These are phyloP conservation scores for Plenodomus biglobosus DNA, from an alignment of 2,329 filamentous ascomycete genomes.

Conservation along the genomic window DNA sequence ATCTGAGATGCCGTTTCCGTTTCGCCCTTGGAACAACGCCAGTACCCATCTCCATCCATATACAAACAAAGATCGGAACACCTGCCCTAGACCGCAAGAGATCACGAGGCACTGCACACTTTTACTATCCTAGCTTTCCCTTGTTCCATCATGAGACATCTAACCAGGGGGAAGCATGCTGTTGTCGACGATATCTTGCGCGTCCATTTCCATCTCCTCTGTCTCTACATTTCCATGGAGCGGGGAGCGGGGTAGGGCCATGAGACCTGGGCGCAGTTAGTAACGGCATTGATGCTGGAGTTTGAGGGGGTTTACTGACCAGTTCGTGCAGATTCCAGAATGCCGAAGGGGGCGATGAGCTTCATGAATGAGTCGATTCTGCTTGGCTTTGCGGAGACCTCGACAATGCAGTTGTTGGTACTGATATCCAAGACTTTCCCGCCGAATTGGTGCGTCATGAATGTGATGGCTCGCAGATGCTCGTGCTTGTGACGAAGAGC, in stretches of 20 bases:
- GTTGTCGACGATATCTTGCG: slow-evolving; percentile 90
- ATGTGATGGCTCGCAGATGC: slow-evolving; percentile 93
- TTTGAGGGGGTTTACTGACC: slow-evolving; percentile 50
- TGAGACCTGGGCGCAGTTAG: slow-evolving; percentile 61
- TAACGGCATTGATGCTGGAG: background rate
- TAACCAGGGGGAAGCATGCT: slow-evolving; percentile 92
- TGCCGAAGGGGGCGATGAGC: slow-evolving; percentile 89
- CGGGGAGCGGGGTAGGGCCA: slow-evolving; percentile 93
- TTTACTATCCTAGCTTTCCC: background rate
- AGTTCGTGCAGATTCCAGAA: slow-evolving; percentile 92
- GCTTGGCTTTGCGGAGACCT: slow-evolving; percentile 88
- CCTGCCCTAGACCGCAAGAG: background rate
- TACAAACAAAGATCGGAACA: slow-evolving; percentile 2
- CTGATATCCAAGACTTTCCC: slow-evolving; percentile 98
- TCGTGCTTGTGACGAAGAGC: slow-evolving; percentile 96
- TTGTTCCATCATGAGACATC: slow-evolving; percentile 12
- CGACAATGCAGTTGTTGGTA: slow-evolving; percentile 97
- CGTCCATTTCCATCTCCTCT: slow-evolving; percentile 85
- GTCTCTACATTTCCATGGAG: slow-evolving; percentile 74
- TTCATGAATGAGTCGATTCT: slow-evolving; percentile 98
- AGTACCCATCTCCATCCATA: slow-evolving; percentile 1
- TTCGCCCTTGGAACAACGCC: slow-evolving; percentile 2
- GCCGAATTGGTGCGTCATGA: slow-evolving; percentile 94
- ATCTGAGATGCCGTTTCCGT: background rate
- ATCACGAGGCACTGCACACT: slow-evolving; percentile 4